A percentile compares a stretch with the other conserved stretches of the same genome.
Conservation (phyloP, 1,139 yeast species). For the Tardiomyces blankii region DNA sequence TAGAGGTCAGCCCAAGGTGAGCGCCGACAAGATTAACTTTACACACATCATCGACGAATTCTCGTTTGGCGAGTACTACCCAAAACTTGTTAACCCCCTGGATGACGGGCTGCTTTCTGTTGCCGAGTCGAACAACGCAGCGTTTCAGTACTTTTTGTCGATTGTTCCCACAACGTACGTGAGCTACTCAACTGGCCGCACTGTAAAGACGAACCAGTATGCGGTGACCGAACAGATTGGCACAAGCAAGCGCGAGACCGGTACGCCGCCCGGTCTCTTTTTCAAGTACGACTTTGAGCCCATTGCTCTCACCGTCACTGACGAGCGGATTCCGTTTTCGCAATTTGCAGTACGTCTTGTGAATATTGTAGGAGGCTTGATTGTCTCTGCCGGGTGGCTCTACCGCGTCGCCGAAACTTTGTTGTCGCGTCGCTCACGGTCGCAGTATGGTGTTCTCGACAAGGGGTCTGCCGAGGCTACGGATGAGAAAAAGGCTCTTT, state of each 20-base stretch:
- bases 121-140: slow-evolving; percentile 27
- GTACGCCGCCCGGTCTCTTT: slow-evolving; percentile 58
- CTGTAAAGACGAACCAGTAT: slow-evolving; percentile 75
- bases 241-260: slow-evolving; percentile 20
- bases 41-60: slow-evolving; percentile 80
- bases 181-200: slow-evolving; percentile 48
- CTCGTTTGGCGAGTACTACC: slow-evolving; percentile 85
- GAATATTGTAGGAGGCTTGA: slow-evolving; percentile 67
- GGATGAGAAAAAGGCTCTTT: not conserved
- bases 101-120: slow-evolving; percentile 36
- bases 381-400: slow-evolving; percentile 36
- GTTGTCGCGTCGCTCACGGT: not conserved
- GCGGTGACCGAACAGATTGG: slow-evolving; percentile 52
- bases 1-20: slow-evolving; percentile 31
- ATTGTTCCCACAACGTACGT: slow-evolving; percentile 78
- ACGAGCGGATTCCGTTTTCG: slow-evolving; percentile 61
- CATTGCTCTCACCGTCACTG: slow-evolving; percentile 55
- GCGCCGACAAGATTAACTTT: slow-evolving; percentile 47
- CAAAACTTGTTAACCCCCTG: slow-evolving; percentile 75
- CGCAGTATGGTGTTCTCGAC: not conserved
- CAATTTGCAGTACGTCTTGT: slow-evolving; percentile 70
- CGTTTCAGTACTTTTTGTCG: slow-evolving; percentile 51
- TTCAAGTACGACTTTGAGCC: slow-evolving; percentile 87
- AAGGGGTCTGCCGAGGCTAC: not conserved
- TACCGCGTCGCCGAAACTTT: slow-evolving; percentile 11